Evolutionary conservation across 306 rosid species (phyloP), one percentile per base, ranked within the genome.

Genomic region (Castanospermum australe): DNA sequence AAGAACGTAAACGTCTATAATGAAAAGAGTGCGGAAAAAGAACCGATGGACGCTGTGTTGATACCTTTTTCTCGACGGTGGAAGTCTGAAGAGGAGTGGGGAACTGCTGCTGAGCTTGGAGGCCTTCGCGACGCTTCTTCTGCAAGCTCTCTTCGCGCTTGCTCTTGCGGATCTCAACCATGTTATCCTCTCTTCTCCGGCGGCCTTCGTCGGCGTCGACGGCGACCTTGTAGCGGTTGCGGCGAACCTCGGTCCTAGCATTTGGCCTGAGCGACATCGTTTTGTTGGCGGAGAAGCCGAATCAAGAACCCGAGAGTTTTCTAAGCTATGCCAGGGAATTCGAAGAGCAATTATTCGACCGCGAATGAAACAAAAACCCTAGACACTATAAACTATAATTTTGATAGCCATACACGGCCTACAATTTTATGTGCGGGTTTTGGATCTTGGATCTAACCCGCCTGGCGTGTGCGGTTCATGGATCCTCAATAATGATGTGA

Each of bases 61-160:
- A 35, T 18, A 92, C 97, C 94, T 80, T 85, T 41, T 83, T 86
- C 75, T 89, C 94, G 63, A 85, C 73, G 8, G 83, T 77, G 6
- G 93, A 83, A 67, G 80, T 32, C 22, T 73, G 85, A 32, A 83
- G 7, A 35, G 90, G 64, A 70, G 86, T 25, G 14, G 90, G 36
- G 48, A 87, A 87, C 76, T 79, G 84, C n/a, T 89, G 91, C 73
- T 88, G 95, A 13, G 88, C 39, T 39, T 76, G 89, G 42, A 89
- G 89, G 35, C 97, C 97, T 77, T 89, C 94, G 39, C 96, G 92
- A 54, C 97, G 96, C 89, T 91, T 93, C 91, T 93, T 91, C 74
- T 38, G 88, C 78, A 93, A 86, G 84, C 90, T 91, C 83, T 91
- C 97, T 50, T 93, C 96, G 33, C 97, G 90, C 74, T 90, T 92